Evolutionary conservation across 2,329 filamentous ascomycete genomes (phyloP), one percentile per base, ranked within the genome.

Genomic region (Paraphoma sp.): DNA sequence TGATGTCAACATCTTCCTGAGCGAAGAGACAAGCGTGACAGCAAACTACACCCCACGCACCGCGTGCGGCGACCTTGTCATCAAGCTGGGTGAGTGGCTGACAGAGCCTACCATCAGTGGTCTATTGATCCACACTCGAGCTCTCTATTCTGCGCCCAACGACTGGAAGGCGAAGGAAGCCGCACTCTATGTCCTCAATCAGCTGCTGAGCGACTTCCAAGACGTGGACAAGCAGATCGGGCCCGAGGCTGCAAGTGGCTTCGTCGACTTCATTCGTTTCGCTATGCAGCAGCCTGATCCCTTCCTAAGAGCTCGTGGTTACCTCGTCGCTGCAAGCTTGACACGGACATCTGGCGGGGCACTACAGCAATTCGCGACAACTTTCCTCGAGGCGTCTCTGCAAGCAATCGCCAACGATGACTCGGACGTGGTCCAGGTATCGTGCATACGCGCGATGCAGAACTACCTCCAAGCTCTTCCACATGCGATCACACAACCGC

Each of bases 1-100:
- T 60, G 95, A 99, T 76, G 90, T 96, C 65, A 98, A 96, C 56
- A 85, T 99, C 2, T 99, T 96, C 77, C 83, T 99, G 45, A 94
- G 93, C 0, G 95, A 99, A 77, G 94, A 98, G 79, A 94, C 92
- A 1, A 94, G 93, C 2, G 90, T 97, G 16, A 97, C 93, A 11
- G 91, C 93, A 31, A 98, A 98, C 76, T 99, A 98, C 79, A 97
- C 95, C 0, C 91, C 95, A 12, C 88, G 95, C 64, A 96, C 92
- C 16, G 95, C 94, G 41, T 95, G 92, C 62, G 93, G 93, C 47
- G 95, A 98, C 74, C 81, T 99, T 47, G 84, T 97, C 29, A 93
- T 97, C 78, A 97, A 97, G 79, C 83, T 97, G 56, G 92, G 91
- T 46, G 93, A 97, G 75, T 97, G 93, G 93, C 85, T 96, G 51